Conservation (phyloP, 1,284 basidiomycete genomes). For the Rhodotorula sp. region DNA sequence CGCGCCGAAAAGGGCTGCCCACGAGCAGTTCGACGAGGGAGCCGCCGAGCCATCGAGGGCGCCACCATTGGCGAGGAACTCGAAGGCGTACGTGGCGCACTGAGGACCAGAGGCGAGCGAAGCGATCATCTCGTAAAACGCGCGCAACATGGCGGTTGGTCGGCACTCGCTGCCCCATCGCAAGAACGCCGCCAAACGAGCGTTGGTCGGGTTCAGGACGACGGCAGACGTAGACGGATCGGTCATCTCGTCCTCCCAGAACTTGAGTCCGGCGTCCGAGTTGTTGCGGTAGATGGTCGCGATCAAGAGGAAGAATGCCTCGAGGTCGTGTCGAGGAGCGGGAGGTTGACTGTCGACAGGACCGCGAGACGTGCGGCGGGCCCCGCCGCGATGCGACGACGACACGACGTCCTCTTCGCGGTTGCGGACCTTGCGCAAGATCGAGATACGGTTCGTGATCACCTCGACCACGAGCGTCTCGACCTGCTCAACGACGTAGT, state of each 20-base stretch:
- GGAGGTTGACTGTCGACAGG: constrained; percentile 27
- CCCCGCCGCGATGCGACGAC: constrained; percentile 53
- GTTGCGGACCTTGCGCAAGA: constrained; percentile 86
- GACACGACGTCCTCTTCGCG: constrained; percentile 76
- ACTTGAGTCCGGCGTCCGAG: constrained; percentile 71
- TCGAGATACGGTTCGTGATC: constrained; percentile 75
- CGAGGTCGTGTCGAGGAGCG: constrained; percentile 72
- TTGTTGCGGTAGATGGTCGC: constrained; percentile 74
- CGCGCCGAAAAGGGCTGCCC: constrained; percentile 58
- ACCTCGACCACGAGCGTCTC: constrained; percentile 70
- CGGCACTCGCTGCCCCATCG: constrained; percentile 79
- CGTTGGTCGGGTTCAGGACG: constrained; percentile 36
- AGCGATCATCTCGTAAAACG: constrained; percentile 81
- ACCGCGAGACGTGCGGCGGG: constrained; percentile 47
- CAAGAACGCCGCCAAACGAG: constrained; percentile 70
- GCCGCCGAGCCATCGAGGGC: constrained; percentile 50
- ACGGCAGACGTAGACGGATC: constrained; percentile 43
- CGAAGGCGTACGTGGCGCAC: constrained; percentile 78
- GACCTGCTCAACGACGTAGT: constrained; percentile 63
- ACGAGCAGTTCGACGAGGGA: constrained; percentile 46
- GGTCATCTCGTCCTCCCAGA: constrained; percentile 67
- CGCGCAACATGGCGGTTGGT: constrained; percentile 68
- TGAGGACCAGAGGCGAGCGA: constrained; percentile 80
- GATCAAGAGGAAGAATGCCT: constrained; percentile 76
- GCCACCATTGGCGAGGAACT: constrained; percentile 60